Evolutionary conservation across 2,329 filamentous ascomycete genomes (phyloP).

Genomic region (Fusarium liriodendri): DNA sequence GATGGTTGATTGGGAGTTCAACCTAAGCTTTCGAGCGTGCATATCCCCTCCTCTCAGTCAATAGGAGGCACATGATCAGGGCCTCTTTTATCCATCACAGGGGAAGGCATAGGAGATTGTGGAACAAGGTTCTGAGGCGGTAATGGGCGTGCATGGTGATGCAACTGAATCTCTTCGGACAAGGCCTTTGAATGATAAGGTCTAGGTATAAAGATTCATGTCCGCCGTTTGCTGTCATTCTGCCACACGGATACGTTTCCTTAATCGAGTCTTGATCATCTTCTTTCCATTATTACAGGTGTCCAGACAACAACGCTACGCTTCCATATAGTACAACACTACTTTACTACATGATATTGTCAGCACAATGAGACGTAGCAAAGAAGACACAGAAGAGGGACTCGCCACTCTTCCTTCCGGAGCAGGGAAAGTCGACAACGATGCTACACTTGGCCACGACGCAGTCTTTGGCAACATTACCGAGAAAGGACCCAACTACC

Average conservation of each 20-base stretch:
- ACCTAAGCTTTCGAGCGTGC: not conserved
- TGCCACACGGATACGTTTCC: not conserved
- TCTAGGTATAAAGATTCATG: not conserved
- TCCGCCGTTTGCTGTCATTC: not conserved
- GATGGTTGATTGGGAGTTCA: not conserved
- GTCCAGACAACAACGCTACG: not conserved
- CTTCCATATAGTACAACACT: not conserved
- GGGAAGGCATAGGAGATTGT: not conserved
- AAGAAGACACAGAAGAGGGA: not conserved
- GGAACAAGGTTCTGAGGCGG: not conserved
- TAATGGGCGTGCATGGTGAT: not conserved
- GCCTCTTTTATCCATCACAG: not conserved
- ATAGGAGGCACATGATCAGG: not conserved
- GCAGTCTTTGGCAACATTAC: slow-evolving; percentile 47
- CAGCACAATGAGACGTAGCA: not conserved
- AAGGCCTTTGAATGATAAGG: not conserved
- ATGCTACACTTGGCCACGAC: slow-evolving; percentile 29
- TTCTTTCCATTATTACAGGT: not conserved
- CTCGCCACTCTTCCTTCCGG: slow-evolving; percentile 6
- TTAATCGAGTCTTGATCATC: not conserved
- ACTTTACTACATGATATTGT: not conserved
- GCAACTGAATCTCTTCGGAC: not conserved
- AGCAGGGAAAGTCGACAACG: not conserved
- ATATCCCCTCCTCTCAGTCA: not conserved
- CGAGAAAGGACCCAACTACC: slow-evolving; percentile 46